These are phyloP conservation scores for Hygrophorus russula DNA, from an alignment of 768 basidiomycete species.

Conservation along the genomic window DNA sequence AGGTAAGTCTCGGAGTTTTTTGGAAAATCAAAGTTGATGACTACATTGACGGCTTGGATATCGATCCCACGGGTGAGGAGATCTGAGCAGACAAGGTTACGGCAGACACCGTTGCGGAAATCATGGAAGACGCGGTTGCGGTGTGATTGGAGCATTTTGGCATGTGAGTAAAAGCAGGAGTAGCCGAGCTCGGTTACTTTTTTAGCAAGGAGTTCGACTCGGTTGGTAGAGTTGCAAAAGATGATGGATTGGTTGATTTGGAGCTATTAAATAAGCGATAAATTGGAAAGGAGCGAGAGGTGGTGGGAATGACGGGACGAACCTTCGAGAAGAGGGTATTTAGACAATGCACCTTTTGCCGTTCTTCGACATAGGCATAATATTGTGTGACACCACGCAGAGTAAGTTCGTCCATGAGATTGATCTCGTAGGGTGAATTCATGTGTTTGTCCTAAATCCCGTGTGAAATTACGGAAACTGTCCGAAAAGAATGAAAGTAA, in stretches of 20 bases:
- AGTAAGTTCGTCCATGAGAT: slow-evolving; percentile 99
- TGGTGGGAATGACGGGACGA: slow-evolving; percentile 7
- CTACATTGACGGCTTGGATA: slow-evolving; percentile 99
- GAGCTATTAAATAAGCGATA: slow-evolving; percentile 39
- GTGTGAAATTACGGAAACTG: slow-evolving; percentile 4
- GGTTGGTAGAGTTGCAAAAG: slow-evolving; percentile 99
- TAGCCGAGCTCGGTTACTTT: slow-evolving; percentile 99
- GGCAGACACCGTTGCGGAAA: slow-evolving; percentile 96
- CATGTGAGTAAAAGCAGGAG: slow-evolving; percentile 99
- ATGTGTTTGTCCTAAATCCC: slow-evolving; percentile 81
- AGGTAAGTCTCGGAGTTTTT: slow-evolving; percentile 99
- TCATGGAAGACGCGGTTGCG: slow-evolving; percentile 99
- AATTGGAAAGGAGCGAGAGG: slow-evolving; percentile 3
- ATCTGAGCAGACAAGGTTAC: slow-evolving; percentile 97
- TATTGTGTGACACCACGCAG: slow-evolving; percentile 98
- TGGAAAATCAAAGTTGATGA: slow-evolving; percentile 99
- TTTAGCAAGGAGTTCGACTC: slow-evolving; percentile 97
- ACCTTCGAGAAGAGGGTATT: slow-evolving; percentile 99
- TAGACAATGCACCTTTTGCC: slow-evolving; percentile 98
- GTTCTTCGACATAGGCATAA: slow-evolving; percentile 98
- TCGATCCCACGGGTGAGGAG: slow-evolving; percentile 98
- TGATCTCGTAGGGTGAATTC: slow-evolving; percentile 92
- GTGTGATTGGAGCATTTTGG: slow-evolving; percentile 98
- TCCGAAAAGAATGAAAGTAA: slow-evolving; percentile 6
- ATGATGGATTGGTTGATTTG: slow-evolving; percentile 99